These are phyloP conservation scores for Sequoiadendron giganteum DNA, from an alignment of 75 land plant species.

Conservation along the genomic window DNA sequence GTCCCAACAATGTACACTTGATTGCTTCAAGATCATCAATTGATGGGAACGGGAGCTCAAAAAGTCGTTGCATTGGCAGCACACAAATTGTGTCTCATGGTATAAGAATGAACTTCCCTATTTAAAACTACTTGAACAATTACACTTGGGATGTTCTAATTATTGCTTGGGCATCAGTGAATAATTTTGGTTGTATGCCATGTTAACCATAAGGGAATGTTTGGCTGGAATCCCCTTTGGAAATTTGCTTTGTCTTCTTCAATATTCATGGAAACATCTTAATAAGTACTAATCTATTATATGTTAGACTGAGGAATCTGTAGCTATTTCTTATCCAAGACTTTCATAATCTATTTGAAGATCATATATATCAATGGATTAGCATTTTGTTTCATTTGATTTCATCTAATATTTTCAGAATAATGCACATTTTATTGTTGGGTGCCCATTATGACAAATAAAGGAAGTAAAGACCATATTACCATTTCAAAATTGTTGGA, in stretches of 20 bases:
- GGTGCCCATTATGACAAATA: too few relatives aligned
- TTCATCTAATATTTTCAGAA: background rate
- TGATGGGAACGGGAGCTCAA: conserved; percentile 74
- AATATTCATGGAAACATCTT: background rate
- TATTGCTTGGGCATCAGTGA: background rate
- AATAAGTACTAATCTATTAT: background rate
- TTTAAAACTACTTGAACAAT: background rate
- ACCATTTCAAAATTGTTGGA: too few relatives aligned
- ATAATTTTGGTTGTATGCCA: background rate
- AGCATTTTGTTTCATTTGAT: background rate
- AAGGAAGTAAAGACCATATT: too few relatives aligned
- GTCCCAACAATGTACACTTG: conserved; percentile 97
- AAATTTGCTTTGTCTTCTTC: background rate
- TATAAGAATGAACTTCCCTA: conserved; percentile 13
- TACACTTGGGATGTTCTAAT: background rate
- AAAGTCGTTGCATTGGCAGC: conserved; percentile 77
- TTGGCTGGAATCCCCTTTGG: background rate
- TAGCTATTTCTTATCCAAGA: background rate
- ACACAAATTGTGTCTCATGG: conserved; percentile 88
- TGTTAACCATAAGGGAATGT: background rate
- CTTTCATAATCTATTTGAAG: background rate
- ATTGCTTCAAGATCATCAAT: conserved; percentile 85
- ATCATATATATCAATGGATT: background rate
- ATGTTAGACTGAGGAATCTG: background rate
- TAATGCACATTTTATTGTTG: background rate